Evolutionary conservation across 2,329 filamentous ascomycete species (phyloP).

Genomic region (Aspergillus sp.): DNA sequence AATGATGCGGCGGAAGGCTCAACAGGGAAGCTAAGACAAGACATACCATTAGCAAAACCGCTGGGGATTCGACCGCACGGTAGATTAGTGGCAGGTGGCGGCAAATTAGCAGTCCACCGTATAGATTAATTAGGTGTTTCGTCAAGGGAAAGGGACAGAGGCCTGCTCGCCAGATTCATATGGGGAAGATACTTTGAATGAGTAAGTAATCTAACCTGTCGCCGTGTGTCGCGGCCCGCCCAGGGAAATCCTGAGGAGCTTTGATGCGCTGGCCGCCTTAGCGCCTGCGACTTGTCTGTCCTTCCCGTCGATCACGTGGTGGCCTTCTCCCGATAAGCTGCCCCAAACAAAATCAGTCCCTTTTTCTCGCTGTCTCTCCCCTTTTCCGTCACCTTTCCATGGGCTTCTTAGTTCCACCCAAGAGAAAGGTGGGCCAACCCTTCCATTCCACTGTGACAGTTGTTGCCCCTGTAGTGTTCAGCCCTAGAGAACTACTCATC

Average conservation of each 20-base stretch:
- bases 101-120: slow-evolving; percentile 6
- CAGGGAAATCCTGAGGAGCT: slow-evolving; percentile 23
- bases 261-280: slow-evolving; percentile 21
- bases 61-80: slow-evolving; percentile 7
- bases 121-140: slow-evolving; percentile 9
- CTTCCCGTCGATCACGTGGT: slow-evolving; percentile 23
- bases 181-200: too few species aligned
- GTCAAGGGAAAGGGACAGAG: slow-evolving; percentile 2
- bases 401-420: not conserved
- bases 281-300: slow-evolving; percentile 10
- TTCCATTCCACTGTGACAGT: not conserved
- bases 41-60: slow-evolving; percentile 13
- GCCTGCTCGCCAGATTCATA: slow-evolving; percentile 5
- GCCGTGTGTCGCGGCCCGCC: slow-evolving; percentile 15
- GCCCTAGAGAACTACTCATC: too few species aligned
- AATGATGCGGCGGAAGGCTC: slow-evolving; percentile 14
- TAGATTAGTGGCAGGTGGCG: not conserved
- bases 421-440: too few species aligned
- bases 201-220: not conserved
- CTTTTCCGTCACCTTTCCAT: slow-evolving; percentile 37
- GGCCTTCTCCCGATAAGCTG: slow-evolving; percentile 14
- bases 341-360: not conserved
- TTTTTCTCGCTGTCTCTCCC: not conserved
- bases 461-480: too few species aligned
- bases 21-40: slow-evolving; percentile 11